Conservation (phyloP, 2,329 filamentous ascomycete species). For the Cladorrhinum sp. region DNA sequence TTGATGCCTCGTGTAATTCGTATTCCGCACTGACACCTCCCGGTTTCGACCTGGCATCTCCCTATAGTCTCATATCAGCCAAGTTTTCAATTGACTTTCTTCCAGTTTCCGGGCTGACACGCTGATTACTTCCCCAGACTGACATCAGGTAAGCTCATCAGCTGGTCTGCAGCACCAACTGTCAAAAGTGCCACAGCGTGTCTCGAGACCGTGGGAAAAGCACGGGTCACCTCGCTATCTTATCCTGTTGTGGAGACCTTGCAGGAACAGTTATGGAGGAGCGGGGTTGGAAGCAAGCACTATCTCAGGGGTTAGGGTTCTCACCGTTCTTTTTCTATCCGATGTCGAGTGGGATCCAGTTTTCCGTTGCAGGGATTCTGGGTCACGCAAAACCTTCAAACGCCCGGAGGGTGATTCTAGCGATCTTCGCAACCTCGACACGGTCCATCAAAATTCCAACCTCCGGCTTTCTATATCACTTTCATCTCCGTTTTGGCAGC, state of each 20-base stretch:
- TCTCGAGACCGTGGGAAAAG: not conserved
- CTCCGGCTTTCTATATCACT: not conserved
- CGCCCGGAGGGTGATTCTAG: constrained; percentile 9
- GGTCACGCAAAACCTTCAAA: not conserved
- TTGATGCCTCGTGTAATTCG: not conserved
- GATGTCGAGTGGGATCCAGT: too few species aligned
- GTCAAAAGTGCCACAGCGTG: not conserved
- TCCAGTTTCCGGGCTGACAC: not conserved
- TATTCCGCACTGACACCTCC: not conserved
- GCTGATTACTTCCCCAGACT: not conserved
- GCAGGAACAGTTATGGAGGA: not conserved
- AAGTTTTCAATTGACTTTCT: not conserved
- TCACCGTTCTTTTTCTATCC: not conserved
- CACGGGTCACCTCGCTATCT: not conserved
- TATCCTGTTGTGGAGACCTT: not conserved
- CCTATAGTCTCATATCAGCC: not conserved
- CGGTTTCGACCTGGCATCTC: not conserved
- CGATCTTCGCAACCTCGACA: not conserved
- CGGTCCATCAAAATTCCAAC: not conserved
- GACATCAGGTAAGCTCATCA: not conserved
- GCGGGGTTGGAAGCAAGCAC: not conserved
- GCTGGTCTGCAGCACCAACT: not conserved
- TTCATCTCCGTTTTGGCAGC: not conserved
- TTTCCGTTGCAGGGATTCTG: not conserved
- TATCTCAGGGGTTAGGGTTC: constrained; percentile 3